phyloP scores from a whole-genome alignment of 1,139 yeast species.

The Kodamaea fungicola region DNA sequence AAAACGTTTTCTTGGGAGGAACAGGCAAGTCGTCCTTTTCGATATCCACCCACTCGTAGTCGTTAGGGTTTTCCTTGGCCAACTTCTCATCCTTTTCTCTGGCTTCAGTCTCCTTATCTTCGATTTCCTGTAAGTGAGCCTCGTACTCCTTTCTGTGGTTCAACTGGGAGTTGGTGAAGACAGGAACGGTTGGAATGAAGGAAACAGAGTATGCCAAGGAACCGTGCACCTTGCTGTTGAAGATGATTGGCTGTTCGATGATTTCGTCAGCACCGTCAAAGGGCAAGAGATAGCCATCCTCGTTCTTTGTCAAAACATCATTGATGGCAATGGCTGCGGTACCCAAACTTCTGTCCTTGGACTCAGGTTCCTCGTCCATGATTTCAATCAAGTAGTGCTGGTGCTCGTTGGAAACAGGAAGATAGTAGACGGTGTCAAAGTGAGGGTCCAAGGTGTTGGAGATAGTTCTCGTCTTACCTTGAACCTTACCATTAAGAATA shows the following conservation, averaged over 20 bases:
- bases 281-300: constrained; percentile 44
- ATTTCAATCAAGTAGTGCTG: constrained; percentile 57
- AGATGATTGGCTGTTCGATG: constrained; percentile 44
- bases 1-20: constrained; percentile 45
- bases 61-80: constrained; percentile 55
- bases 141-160: constrained; percentile 34
- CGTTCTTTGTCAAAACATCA: constrained; percentile 45
- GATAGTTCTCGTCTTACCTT: constrained; percentile 53
- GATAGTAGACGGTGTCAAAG: constrained; percentile 55
- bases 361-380: constrained; percentile 63
- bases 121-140: constrained; percentile 23
- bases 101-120: constrained; percentile 33
- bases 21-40: constrained; percentile 43
- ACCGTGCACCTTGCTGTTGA: constrained; percentile 47
- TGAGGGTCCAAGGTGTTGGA: constrained; percentile 55
- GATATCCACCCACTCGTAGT: constrained; percentile 63
- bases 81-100: constrained; percentile 43
- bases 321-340: constrained; percentile 48
- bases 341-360: constrained; percentile 64
- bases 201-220: constrained; percentile 53
- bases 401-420: constrained; percentile 61
- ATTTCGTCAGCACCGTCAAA: constrained; percentile 50
- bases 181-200: constrained; percentile 61
- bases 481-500: constrained; percentile 53
- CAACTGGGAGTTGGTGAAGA: constrained; percentile 55